Percentiles rank a stretch among this genome's conserved stretches.
These are phyloP conservation scores for Cinnamomum chago DNA, from an alignment of 164 flowering plant genomes.

Conservation along the genomic window DNA sequence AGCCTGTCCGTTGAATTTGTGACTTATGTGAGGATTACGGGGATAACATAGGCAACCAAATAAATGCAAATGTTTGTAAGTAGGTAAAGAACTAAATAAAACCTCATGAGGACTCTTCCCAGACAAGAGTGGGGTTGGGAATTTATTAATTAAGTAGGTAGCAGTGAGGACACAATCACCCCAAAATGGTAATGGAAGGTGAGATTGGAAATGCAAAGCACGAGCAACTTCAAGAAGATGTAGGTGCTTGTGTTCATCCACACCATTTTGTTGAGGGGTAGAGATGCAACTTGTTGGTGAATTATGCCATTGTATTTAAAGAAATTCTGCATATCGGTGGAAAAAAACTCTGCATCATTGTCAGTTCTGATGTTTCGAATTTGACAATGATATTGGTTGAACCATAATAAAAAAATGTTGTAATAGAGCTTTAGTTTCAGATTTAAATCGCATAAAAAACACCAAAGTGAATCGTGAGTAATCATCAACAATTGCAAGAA, in stretches of 20 bases:
- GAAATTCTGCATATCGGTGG: constrained; percentile 4
- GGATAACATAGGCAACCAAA: constrained; percentile 2
- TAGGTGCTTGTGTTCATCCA: not conserved
- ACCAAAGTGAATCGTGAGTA: not conserved
- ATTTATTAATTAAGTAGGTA: not conserved
- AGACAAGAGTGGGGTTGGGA: not conserved
- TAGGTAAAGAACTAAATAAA: not conserved
- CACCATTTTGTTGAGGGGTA: constrained; percentile 9
- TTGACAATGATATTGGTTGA: constrained; percentile 3
- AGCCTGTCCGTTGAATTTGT: not conserved
- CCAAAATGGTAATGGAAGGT: not conserved
- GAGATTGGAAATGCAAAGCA: not conserved
- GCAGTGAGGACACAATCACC: not conserved
- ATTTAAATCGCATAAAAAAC: not conserved
- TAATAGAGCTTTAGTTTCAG: not conserved
- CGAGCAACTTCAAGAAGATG: constrained; percentile 3
- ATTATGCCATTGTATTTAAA: not conserved
- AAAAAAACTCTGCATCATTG: constrained; percentile 6
- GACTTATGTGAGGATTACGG: not conserved
- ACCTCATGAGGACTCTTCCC: not conserved
- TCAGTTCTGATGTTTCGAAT: not conserved
- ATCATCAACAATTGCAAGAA: constrained; percentile 7
- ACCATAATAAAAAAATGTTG: not conserved
- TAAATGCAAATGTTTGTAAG: not conserved
- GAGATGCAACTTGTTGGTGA: not conserved